Evolutionary conservation across 305 asterid species (phyloP).

Genomic region (Galium porrigens): DNA sequence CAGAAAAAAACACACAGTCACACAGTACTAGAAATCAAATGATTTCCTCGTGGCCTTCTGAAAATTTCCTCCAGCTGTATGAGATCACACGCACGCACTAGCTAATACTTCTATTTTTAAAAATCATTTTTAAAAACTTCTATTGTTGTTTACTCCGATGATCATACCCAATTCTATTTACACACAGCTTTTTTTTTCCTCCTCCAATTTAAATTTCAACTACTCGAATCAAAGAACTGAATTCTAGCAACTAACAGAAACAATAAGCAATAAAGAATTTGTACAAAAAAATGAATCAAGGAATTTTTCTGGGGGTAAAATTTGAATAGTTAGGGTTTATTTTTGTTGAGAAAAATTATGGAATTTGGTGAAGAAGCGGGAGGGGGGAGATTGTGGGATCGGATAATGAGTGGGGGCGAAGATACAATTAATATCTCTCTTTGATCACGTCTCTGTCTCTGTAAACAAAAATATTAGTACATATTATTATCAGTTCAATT

Average conservation of each 20-base stretch:
- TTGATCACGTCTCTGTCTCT: conserved; percentile 12
- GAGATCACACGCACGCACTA: background rate
- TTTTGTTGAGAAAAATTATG: background rate
- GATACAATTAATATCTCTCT: conserved; percentile 1
- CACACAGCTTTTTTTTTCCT: background rate
- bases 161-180: background rate
- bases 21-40: conserved; percentile 5
- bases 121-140: background rate
- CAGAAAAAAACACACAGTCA: conserved; percentile 9
- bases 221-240: background rate
- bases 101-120: conserved; percentile 15
- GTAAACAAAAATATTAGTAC: background rate
- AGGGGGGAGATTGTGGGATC: conserved; percentile 7
- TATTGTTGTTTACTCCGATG: conserved; percentile 12
- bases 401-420: conserved; percentile 17
- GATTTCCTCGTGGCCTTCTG: conserved; percentile 1
- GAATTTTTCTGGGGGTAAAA: background rate
- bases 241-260: background rate
- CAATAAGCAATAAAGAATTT: conserved; percentile 8
- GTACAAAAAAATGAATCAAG: conserved; percentile 15
- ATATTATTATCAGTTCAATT: background rate
- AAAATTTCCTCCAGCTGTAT: background rate
- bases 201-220: background rate
- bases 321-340: conserved; percentile 9
- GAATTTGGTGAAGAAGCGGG: background rate